Percentiles rank a stretch among this genome's conserved stretches.
These are phyloP conservation scores for Rhizopus sp. DNA, from an alignment of 371 early-diverging fungal genomes.

Conservation along the genomic window DNA sequence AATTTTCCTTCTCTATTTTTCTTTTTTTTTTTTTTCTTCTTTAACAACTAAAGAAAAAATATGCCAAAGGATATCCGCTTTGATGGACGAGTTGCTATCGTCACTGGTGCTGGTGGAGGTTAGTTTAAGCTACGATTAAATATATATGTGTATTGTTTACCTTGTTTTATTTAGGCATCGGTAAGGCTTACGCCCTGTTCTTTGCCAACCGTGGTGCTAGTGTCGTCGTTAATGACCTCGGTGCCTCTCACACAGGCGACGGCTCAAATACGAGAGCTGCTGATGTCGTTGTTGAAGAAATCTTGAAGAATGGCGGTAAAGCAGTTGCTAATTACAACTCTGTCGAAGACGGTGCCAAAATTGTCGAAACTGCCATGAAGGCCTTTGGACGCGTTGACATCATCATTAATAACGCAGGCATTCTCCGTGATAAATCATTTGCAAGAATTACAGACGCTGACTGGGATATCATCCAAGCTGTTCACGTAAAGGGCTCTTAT, in stretches of 20 bases:
- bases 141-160: background rate
- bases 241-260: slow-evolving; percentile 80
- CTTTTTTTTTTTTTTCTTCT: slow-evolving; percentile 6
- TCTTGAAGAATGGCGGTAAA: slow-evolving; percentile 85
- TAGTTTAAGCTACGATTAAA: slow-evolving; percentile 11
- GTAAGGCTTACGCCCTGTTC: slow-evolving; percentile 89
- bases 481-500: slow-evolving; percentile 95
- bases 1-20: slow-evolving; percentile 9
- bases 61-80: slow-evolving; percentile 67
- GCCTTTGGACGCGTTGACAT: slow-evolving; percentile 95
- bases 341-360: slow-evolving; percentile 95
- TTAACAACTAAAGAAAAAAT: slow-evolving; percentile 5
- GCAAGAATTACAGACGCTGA: slow-evolving; percentile 94
- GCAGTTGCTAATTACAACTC: slow-evolving; percentile 98
- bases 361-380: slow-evolving; percentile 94
- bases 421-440: slow-evolving; percentile 95
- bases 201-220: slow-evolving; percentile 89
- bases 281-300: slow-evolving; percentile 95
- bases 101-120: slow-evolving; percentile 98
- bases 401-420: slow-evolving; percentile 97
- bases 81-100: slow-evolving; percentile 90
- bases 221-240: slow-evolving; percentile 93
- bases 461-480: slow-evolving; percentile 93
- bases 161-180: slow-evolving; percentile 62
- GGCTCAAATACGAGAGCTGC: slow-evolving; percentile 82